phyloP scores from a whole-genome alignment of 371 early-diverging fungal genomes.

The Blastocladiella emersonii region DNA sequence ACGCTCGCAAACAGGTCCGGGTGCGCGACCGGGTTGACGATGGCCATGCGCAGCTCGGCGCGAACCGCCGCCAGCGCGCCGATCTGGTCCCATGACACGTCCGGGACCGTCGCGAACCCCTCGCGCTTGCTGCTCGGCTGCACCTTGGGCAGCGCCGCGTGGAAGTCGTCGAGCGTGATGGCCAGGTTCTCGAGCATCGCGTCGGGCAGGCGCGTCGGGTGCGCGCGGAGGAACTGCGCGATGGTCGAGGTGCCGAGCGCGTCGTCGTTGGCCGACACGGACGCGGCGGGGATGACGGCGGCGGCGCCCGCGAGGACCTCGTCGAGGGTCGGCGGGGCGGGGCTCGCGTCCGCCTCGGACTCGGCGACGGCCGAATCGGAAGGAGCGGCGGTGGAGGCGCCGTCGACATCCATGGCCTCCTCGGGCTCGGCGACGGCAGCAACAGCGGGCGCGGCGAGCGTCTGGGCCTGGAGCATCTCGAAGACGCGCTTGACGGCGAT shows the following conservation, averaged over 20 bases:
- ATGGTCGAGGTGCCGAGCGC: constrained; percentile 29
- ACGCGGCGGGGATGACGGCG: neutral
- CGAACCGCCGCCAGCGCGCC: constrained; percentile 97
- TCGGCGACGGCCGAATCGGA: constrained; percentile 10
- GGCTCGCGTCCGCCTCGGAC: neutral
- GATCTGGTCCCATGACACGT: constrained; percentile 97
- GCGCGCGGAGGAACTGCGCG: constrained; percentile 50
- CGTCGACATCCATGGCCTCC: constrained; percentile 21
- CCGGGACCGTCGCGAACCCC: constrained; percentile 93
- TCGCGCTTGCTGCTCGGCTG: constrained; percentile 97
- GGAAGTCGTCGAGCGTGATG: constrained; percentile 79
- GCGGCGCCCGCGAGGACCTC: constrained; percentile 18
- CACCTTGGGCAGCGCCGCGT: constrained; percentile 75
- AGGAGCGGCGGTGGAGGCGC: constrained; percentile 8
- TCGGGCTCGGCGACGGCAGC: constrained; percentile 19
- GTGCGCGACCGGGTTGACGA: constrained; percentile 93
- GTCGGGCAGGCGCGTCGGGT: constrained; percentile 56
- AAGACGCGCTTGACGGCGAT: constrained; percentile 88
- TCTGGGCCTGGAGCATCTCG: constrained; percentile 43
- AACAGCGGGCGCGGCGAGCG: constrained; percentile 21
- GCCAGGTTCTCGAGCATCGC: constrained; percentile 74
- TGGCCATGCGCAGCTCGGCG: constrained; percentile 92
- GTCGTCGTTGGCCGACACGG: constrained; percentile 6
- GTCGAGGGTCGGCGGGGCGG: constrained; percentile 20
- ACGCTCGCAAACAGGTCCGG: constrained; percentile 95